Percentiles rank a stretch among this genome's conserved stretches.
phyloP scores from a whole-genome alignment of 306 rosid genomes.

The Acacia crassicarpa region DNA sequence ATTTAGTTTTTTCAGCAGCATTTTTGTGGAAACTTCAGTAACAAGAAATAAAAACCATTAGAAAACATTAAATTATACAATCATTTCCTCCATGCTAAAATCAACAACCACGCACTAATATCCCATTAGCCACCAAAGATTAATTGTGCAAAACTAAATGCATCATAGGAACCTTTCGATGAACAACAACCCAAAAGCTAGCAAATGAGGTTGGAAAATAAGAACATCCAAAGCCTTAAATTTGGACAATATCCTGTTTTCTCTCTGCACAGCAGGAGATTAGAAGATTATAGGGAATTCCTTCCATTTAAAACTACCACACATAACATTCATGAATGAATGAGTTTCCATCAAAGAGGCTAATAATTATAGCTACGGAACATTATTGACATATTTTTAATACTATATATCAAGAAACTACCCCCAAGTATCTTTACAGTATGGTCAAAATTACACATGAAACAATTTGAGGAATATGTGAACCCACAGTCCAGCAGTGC shows the following conservation, averaged over 20 bases:
- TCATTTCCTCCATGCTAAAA: neutral
- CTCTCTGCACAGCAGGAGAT: conserved; percentile 4
- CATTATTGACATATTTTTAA: neutral
- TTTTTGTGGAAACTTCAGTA: conserved; percentile 1
- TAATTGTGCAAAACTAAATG: conserved; percentile 4
- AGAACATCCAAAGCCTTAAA: neutral
- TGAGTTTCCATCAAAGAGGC: neutral
- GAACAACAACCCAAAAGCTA: neutral
- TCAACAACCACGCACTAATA: neutral
- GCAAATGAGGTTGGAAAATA: neutral
- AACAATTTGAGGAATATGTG: neutral
- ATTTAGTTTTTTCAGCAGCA: neutral
- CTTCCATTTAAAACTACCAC: neutral
- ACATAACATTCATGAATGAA: neutral
- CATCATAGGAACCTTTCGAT: neutral
- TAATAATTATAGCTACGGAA: neutral
- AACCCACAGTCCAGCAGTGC: conserved; percentile 11
- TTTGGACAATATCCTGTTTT: neutral
- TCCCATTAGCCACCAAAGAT: neutral
- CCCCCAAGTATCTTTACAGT: neutral
- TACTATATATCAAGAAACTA: neutral
- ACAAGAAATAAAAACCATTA: neutral
- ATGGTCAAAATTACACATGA: neutral
- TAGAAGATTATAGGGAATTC: neutral
- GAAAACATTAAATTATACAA: neutral